These are phyloP conservation scores for Cornus controversa DNA, from an alignment of 148 eudicot genomes.

Conservation along the genomic window DNA sequence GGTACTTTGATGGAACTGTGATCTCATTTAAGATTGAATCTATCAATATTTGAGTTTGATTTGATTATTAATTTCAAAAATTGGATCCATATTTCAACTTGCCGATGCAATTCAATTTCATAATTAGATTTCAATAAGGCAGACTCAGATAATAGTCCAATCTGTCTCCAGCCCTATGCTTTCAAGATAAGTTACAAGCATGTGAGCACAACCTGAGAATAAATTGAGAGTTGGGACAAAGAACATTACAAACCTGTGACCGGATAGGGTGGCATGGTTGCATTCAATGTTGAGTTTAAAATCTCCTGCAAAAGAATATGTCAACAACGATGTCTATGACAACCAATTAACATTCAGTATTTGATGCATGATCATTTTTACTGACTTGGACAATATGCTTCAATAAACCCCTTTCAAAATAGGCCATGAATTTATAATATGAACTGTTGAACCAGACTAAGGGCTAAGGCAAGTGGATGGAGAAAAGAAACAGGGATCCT, in stretches of 20 bases:
- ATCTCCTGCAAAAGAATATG: constrained; percentile 50
- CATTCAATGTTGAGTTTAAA: constrained; percentile 94
- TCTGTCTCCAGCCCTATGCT: background rate
- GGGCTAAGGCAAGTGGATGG: background rate
- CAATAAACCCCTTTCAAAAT: background rate
- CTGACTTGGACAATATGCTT: background rate
- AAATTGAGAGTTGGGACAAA: background rate
- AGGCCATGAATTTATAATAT: background rate
- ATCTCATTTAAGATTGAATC: background rate
- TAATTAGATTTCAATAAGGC: background rate
- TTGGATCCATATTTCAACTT: background rate
- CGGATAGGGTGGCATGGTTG: constrained; percentile 96
- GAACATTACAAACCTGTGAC: constrained; percentile 73
- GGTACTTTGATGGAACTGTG: background rate
- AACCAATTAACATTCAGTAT: background rate
- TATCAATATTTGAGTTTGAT: background rate
- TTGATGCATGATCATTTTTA: background rate
- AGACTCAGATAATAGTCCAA: background rate
- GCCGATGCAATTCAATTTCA: background rate
- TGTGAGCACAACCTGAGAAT: background rate
- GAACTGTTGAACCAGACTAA: background rate
- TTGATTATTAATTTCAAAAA: background rate
- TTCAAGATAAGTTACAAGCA: background rate
- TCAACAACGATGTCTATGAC: constrained; percentile 1
- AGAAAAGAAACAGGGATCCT: background rate